phyloP scores from a whole-genome alignment of 176 grass and related monocot species.

The Olyra latifolia region DNA sequence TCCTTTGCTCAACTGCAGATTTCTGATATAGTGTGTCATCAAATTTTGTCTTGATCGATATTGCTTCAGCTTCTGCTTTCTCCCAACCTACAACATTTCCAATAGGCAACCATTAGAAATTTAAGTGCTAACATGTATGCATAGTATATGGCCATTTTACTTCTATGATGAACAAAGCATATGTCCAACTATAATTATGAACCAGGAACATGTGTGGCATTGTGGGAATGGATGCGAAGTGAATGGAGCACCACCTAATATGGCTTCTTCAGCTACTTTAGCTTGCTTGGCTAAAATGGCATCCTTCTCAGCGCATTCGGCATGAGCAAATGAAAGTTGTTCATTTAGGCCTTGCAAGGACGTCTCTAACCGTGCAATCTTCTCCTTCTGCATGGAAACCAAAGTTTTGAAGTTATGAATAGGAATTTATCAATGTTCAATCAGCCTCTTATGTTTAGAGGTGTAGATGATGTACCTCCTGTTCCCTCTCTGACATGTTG shows the following conservation, averaged over 20 bases:
- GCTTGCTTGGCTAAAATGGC: constrained; percentile 65
- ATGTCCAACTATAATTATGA: constrained; percentile 19
- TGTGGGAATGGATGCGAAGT: neutral
- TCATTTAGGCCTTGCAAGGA: constrained; percentile 68
- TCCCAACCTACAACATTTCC: constrained; percentile 77
- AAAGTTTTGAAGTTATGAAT: neutral
- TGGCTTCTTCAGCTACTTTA: constrained; percentile 97
- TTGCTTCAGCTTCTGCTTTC: constrained; percentile 74
- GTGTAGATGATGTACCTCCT: constrained; percentile 35
- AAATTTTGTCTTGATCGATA: constrained; percentile 68
- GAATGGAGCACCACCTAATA: constrained; percentile 59
- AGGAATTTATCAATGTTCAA: constrained; percentile 2
- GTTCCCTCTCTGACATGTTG: constrained; percentile 33
- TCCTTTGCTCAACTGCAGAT: constrained; percentile 54
- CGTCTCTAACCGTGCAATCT: constrained; percentile 60
- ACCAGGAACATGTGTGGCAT: neutral
- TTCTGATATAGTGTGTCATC: constrained; percentile 64
- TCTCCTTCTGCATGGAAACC: constrained; percentile 59
- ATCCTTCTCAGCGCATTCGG: constrained; percentile 74
- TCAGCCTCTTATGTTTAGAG: neutral
- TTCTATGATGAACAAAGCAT: constrained; percentile 12
- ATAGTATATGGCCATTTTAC: neutral
- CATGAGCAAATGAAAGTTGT: constrained; percentile 62
- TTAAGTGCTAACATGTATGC: neutral
- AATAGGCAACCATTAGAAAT: neutral